phyloP scores from a whole-genome alignment of 2,329 filamentous ascomycete species.

The Chrysosphaeria jannelii region DNA sequence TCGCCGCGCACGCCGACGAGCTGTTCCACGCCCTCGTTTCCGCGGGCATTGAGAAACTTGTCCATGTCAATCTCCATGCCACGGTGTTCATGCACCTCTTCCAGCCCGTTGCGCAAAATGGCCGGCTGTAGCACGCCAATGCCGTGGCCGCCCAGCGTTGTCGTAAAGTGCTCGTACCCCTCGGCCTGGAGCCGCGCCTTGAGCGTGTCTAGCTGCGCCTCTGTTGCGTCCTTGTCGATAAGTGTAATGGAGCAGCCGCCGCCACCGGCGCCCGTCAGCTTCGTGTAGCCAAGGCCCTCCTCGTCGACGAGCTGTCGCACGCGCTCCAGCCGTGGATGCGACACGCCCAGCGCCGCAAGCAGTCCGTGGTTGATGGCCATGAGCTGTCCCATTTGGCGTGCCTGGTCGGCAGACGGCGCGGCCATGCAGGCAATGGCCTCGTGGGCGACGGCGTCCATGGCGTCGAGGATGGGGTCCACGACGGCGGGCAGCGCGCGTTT shows the following conservation, averaged over 20 bases:
- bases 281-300: slow-evolving; percentile 80
- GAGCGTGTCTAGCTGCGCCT: slow-evolving; percentile 26
- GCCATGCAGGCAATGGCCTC: slow-evolving; percentile 22
- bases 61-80: slow-evolving; percentile 86
- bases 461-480: slow-evolving; percentile 52
- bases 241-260: slow-evolving; percentile 89
- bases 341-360: slow-evolving; percentile 72
- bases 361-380: slow-evolving; percentile 88
- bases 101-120: slow-evolving; percentile 57
- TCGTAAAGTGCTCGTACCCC: slow-evolving; percentile 62
- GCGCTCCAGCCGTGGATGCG: slow-evolving; percentile 73
- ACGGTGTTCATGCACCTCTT: slow-evolving; percentile 44
- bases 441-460: slow-evolving; percentile 45
- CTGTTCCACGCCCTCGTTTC: slow-evolving; percentile 57
- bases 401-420: slow-evolving; percentile 26
- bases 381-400: slow-evolving; percentile 56
- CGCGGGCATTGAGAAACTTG: slow-evolving; percentile 50
- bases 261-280: slow-evolving; percentile 82
- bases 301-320: slow-evolving; percentile 78
- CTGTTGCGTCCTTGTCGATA: slow-evolving; percentile 33
- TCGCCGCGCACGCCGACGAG: slow-evolving; percentile 53
- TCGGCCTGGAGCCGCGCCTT: slow-evolving; percentile 34
- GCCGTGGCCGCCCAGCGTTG: slow-evolving; percentile 72
- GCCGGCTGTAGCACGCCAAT: slow-evolving; percentile 88
- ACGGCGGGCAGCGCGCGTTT: slow-evolving; percentile 43